Percentiles rank a stretch among this genome's conserved stretches.
Evolutionary conservation across 768 basidiomycete genomes (phyloP).

Genomic region (Boletus insuetus): DNA sequence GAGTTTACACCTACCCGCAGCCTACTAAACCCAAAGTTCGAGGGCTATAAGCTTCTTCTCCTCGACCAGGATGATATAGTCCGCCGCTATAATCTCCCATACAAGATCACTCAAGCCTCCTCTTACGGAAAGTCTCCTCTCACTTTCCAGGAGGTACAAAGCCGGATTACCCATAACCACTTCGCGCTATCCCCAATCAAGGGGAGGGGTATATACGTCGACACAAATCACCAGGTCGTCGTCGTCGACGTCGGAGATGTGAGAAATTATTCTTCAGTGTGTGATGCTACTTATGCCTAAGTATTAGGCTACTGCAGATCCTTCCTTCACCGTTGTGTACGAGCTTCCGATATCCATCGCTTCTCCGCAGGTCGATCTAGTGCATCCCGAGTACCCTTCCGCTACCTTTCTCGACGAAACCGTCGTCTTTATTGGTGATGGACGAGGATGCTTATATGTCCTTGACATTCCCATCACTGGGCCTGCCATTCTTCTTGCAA

Average conservation of each 20-base stretch:
- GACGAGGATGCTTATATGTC: slow-evolving; percentile 63
- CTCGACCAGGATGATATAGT: slow-evolving; percentile 57
- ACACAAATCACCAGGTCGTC: slow-evolving; percentile 59
- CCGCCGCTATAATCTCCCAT: slow-evolving; percentile 47
- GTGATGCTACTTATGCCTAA: slow-evolving; percentile 20
- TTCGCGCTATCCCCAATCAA: slow-evolving; percentile 49
- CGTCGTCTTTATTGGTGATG: slow-evolving; percentile 62
- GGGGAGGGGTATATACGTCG: slow-evolving; percentile 62
- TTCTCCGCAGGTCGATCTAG: slow-evolving; percentile 35
- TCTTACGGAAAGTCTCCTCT: slow-evolving; percentile 59
- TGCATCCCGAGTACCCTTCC: slow-evolving; percentile 75
- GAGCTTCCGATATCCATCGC: slow-evolving; percentile 57
- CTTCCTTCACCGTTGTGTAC: slow-evolving; percentile 54
- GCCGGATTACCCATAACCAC: slow-evolving; percentile 83
- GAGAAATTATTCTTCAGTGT: slow-evolving; percentile 28
- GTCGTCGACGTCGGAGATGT: slow-evolving; percentile 58
- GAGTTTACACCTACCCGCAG: slow-evolving; percentile 46
- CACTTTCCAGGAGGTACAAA: slow-evolving; percentile 79
- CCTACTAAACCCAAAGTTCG: slow-evolving; percentile 79
- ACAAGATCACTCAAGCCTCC: slow-evolving; percentile 48
- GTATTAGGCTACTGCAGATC: slow-evolving; percentile 51
- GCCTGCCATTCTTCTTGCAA: slow-evolving; percentile 46
- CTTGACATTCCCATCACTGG: slow-evolving; percentile 43
- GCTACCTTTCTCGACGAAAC: slow-evolving; percentile 51
- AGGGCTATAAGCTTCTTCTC: slow-evolving; percentile 74